Percentiles rank a stretch among this genome's conserved stretches.
Evolutionary conservation across 495 filamentous ascomycete genomes (phyloP).

Genomic region (Amniculicola lignicola): DNA sequence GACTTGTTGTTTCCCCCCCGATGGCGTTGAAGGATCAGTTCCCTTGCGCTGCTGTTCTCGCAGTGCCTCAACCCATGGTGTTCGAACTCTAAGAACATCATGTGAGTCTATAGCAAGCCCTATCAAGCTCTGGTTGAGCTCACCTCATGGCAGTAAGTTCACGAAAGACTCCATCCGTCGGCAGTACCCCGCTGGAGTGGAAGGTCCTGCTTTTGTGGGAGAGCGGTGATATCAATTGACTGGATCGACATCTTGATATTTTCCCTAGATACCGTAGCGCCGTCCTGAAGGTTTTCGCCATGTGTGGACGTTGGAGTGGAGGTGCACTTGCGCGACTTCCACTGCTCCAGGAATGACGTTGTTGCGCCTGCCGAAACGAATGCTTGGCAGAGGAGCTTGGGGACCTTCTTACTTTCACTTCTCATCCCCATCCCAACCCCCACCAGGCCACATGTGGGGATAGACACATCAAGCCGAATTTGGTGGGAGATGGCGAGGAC

Average conservation of each 20-base stretch:
- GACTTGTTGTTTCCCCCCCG: constrained; percentile 33
- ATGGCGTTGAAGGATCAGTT: constrained; percentile 34
- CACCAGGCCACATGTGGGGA: too few species aligned
- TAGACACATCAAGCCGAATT: too few species aligned
- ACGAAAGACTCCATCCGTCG: constrained; percentile 53
- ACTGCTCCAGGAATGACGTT: constrained; percentile 10
- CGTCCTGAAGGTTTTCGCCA: constrained; percentile 14
- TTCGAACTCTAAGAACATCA: too few species aligned
- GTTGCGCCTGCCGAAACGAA: constrained; percentile 2
- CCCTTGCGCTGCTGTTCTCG: constrained; percentile 50
- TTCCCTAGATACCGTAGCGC: constrained; percentile 7
- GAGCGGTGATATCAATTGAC: neutral
- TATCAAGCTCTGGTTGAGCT: too few species aligned
- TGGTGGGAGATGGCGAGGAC: constrained; percentile 35
- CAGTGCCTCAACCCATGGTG: constrained; percentile 69
- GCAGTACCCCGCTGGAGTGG: constrained; percentile 20
- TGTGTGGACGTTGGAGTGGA: constrained; percentile 13
- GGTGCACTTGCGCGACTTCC: neutral
- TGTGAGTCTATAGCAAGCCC: too few species aligned
- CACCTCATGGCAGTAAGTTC: constrained; percentile 52
- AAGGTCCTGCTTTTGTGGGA: constrained; percentile 15
- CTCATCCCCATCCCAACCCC: neutral
- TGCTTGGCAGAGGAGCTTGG: constrained; percentile 9
- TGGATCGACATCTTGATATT: neutral
- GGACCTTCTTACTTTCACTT: neutral